Evolutionary conservation across 306 rosid species (phyloP).

Genomic region (Ochetophila trinervis): DNA sequence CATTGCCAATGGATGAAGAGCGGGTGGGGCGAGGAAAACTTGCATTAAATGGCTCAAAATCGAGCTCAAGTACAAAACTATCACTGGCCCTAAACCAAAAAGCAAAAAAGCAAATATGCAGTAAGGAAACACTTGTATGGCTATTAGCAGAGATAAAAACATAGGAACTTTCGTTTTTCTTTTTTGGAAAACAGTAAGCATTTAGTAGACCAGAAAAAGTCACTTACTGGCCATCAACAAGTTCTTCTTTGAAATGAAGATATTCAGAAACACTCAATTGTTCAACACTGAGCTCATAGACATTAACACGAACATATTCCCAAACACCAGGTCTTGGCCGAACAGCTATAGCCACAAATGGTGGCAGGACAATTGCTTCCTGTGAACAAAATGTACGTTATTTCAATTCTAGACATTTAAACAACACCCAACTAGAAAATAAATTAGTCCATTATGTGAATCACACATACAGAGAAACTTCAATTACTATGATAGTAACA

Average conservation of each 20-base stretch:
- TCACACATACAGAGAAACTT: not conserved
- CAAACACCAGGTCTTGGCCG: slow-evolving; percentile 94
- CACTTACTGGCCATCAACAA: slow-evolving; percentile 63
- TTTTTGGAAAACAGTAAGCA: not conserved
- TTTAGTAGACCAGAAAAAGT: not conserved
- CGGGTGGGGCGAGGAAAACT: slow-evolving; percentile 78
- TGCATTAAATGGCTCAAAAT: slow-evolving; percentile 91
- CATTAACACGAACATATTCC: slow-evolving; percentile 83
- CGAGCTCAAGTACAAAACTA: slow-evolving; percentile 63
- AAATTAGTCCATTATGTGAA: not conserved
- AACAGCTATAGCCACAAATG: slow-evolving; percentile 86
- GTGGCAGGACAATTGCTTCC: slow-evolving; percentile 87
- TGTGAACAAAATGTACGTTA: slow-evolving; percentile 20
- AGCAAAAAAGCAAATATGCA: not conserved
- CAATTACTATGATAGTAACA: not conserved
- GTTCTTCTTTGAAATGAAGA: slow-evolving; percentile 83
- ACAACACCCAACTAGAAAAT: not conserved
- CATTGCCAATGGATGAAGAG: slow-evolving; percentile 94
- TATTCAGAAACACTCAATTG: slow-evolving; percentile 80
- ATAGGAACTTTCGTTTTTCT: too few relatives aligned
- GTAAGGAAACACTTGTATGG: slow-evolving; percentile 2
- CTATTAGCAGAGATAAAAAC: too few relatives aligned
- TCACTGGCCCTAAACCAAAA: slow-evolving; percentile 39
- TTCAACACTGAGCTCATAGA: slow-evolving; percentile 77
- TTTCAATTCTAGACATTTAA: not conserved